Evolutionary conservation across 2,329 filamentous ascomycete species (phyloP).

Genomic region (Trichophaea hybrida): DNA sequence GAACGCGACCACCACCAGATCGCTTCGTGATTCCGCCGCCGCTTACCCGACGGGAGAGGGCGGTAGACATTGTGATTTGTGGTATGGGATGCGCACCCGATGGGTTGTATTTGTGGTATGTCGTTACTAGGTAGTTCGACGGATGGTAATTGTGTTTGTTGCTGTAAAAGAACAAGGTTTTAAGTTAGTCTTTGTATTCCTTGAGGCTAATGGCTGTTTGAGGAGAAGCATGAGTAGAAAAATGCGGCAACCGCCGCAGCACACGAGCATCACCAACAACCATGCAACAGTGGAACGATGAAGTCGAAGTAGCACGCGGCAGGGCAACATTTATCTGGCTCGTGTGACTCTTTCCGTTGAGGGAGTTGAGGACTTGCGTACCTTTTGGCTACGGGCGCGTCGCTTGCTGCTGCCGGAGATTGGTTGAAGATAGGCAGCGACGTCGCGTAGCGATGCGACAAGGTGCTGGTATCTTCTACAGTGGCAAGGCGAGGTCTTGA

Average conservation of each 20-base stretch:
- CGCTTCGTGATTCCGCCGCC: constrained; percentile 41
- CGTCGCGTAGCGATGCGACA: too few relatives aligned
- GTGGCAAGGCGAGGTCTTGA: too few relatives aligned
- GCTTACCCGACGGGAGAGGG: constrained; percentile 22
- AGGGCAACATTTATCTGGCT: background rate
- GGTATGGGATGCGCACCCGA: too few relatives aligned
- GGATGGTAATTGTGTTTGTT: too few relatives aligned
- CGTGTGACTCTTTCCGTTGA: background rate
- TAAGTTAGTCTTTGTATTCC: background rate
- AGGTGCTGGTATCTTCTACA: too few relatives aligned
- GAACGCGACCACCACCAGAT: constrained; percentile 28
- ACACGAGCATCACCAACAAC: background rate
- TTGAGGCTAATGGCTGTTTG: background rate
- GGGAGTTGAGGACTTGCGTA: background rate
- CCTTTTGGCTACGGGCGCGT: background rate
- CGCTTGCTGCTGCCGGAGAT: background rate
- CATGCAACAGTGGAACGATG: background rate
- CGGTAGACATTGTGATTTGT: constrained; percentile 16
- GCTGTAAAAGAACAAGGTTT: background rate
- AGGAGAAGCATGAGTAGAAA: background rate
- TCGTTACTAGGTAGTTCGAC: too few relatives aligned
- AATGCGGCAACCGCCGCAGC: background rate
- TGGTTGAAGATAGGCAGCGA: too few relatives aligned
- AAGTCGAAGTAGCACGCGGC: background rate
- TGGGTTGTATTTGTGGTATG: background rate